Evolutionary conservation across 1,284 basidiomycete species (phyloP).

Genomic region (Pseudozyma hubeiensis): DNA sequence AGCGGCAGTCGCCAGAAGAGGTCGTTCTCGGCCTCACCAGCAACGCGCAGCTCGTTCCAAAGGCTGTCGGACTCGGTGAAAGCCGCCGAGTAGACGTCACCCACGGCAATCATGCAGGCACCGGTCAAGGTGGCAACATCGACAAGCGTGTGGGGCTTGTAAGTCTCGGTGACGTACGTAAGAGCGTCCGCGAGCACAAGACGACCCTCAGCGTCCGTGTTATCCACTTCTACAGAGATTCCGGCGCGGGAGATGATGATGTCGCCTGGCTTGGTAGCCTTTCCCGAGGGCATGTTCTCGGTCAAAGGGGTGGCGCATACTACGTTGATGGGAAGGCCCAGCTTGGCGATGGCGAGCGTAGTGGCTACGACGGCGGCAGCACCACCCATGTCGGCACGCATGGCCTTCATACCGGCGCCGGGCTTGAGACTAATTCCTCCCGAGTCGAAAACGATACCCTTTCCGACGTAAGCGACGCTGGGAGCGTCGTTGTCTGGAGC

Average conservation of each 20-base stretch:
- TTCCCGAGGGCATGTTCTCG: slow-evolving; percentile 78
- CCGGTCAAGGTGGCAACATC: slow-evolving; percentile 86
- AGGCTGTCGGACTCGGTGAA: slow-evolving; percentile 74
- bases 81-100: slow-evolving; percentile 81
- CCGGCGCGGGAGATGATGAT: slow-evolving; percentile 89
- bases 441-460: slow-evolving; percentile 76
- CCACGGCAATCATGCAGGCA: slow-evolving; percentile 69
- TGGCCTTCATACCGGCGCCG: slow-evolving; percentile 74
- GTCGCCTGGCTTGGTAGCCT: slow-evolving; percentile 84
- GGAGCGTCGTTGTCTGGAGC: slow-evolving; percentile 73
- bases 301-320: slow-evolving; percentile 79
- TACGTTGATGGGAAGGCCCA: slow-evolving; percentile 82
- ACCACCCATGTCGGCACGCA: slow-evolving; percentile 67
- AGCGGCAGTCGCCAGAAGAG: slow-evolving; percentile 72
- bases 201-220: slow-evolving; percentile 88
- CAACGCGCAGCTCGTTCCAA: slow-evolving; percentile 79
- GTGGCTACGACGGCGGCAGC: slow-evolving; percentile 82
- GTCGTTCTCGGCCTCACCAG: slow-evolving; percentile 77
- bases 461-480: slow-evolving; percentile 84
- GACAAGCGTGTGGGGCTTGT: slow-evolving; percentile 83
- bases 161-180: slow-evolving; percentile 82
- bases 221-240: slow-evolving; percentile 85
- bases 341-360: slow-evolving; percentile 81
- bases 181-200: slow-evolving; percentile 81
- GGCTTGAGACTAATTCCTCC: slow-evolving; percentile 90